A percentile compares a stretch with the other conserved stretches of the same genome.
These are phyloP conservation scores for Aureobasidium sp. DNA, from an alignment of 2,329 filamentous ascomycete genomes.

Conservation along the genomic window DNA sequence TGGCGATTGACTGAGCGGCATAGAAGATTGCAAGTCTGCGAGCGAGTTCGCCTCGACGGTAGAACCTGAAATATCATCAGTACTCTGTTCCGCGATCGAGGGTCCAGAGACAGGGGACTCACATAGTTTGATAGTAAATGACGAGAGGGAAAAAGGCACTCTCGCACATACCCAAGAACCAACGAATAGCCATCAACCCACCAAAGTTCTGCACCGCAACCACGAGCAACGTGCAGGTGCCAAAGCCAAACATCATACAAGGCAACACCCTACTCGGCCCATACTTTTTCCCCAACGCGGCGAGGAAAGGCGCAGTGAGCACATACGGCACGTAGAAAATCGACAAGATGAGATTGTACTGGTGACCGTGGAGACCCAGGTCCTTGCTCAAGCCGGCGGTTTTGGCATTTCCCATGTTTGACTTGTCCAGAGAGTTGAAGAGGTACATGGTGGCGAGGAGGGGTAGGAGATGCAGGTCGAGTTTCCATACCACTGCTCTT, in stretches of 20 bases:
- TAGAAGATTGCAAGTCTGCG: constrained; percentile 66
- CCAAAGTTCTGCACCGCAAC: constrained; percentile 50
- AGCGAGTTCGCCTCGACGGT: constrained; percentile 61
- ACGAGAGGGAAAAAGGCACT: constrained; percentile 62
- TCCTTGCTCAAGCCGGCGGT: constrained; percentile 41
- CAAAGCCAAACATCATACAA: constrained; percentile 60
- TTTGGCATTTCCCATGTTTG: constrained; percentile 34
- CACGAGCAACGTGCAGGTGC: constrained; percentile 53
- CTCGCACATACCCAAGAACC: constrained; percentile 58
- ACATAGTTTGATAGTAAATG: constrained; percentile 48
- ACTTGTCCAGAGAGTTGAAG: constrained; percentile 45
- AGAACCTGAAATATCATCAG: constrained; percentile 43
- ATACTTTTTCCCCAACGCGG: constrained; percentile 59
- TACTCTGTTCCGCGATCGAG: not conserved
- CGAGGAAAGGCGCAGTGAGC: constrained; percentile 56
- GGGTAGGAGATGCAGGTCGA: constrained; percentile 47
- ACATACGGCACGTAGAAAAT: constrained; percentile 73
- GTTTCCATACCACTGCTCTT: constrained; percentile 44
- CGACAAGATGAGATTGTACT: constrained; percentile 61
- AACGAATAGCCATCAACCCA: constrained; percentile 57
- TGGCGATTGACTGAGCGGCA: constrained; percentile 64
- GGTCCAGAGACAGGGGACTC: not conserved
- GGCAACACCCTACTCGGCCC: constrained; percentile 56
- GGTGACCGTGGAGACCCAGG: constrained; percentile 49
- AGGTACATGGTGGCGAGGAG: constrained; percentile 53